Base-by-base conservation (phyloP, 805 yeast species). In the Saturnispora saitoi region DNA sequence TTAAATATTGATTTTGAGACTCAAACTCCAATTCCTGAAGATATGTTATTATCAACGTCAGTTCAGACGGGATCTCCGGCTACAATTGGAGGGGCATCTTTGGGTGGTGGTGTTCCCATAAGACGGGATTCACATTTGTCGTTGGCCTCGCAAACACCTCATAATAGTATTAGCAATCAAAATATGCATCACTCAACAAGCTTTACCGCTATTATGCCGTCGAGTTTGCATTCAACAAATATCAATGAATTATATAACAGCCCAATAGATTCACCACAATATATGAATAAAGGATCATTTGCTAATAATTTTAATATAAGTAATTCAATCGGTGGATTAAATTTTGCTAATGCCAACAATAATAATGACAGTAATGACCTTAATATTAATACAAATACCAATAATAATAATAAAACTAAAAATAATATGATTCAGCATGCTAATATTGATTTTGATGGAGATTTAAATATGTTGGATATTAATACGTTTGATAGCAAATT, bases 381-480 rank as follows among this genome's bases (percentile, higher is more conserved):
- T 24, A 34, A 34, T 34, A 34, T 17, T 34, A 17, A 34, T 34
- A 34, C 15, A 17, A 15, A 34, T 17, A 19, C 15, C 12, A 34
- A 17, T 34, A 17, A 34, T 34, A 17, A 15, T 19, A 11, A 17
- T 10, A 11, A 10, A 6, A 34, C 7, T 34, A 17, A 12, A 47
- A 42, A 10, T 41, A 48, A 14, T 51, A 49, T 19, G 48, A 48
- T 32, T 24, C 28, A 24, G 28, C 54, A 53, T 15, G 51, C 50
- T 45, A 56, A 54, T 37, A 56, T 59, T 41, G 66, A 62, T 49
- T 26, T 57, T 14, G 65, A 62, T 26, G 64, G 64, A 2, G 66
- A 62, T 54, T 31, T 60, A 45, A 56, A 58, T 41, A 58, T 61
- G 62, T 54, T 60, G 43, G 64, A 60, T 19, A 19, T 29, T 17